Base-by-base conservation (phyloP, 208 protist species). In the Trypanosoma theileri region DNA sequence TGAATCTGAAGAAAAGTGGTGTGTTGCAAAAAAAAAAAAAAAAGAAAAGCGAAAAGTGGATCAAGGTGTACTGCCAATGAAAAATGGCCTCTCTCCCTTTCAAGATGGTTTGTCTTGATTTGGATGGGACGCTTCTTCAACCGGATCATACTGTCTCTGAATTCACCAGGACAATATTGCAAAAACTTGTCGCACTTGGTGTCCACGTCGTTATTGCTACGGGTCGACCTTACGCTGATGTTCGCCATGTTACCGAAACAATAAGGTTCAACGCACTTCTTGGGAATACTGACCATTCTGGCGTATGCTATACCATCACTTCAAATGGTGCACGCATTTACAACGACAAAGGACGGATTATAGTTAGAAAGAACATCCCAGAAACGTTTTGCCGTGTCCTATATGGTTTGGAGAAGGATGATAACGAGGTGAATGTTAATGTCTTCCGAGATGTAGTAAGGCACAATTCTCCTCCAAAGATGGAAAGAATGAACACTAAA, bases 141-240 rank as follows among this genome's bases (percentile, higher is more conserved):
- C n/a, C 46, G 17, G 13, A 69, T 4, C 69, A 71, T 48, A 24
- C 69, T 31, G 56, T 88, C n/a, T 73, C 59, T 35, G 56, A 73
- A n/a, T 14, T 45, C 2, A 84, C 82, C 0, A 77, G 64, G 21
- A 35, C 51, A 1, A 81, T 89, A 21, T 57, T 92, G 17, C 77
- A 80, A 35, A 44, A 82, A 55, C 75, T 94, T 59, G 58, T 85
- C 24, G 71, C 73, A 2, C 62, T 72, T 19, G 89, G 89, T 22
- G 82, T 94, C 19, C 89, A 94, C 71, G 58, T 94, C 16, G 80
- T 94, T 70, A 86, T 94, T 58, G 89, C 84, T 13, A 92, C 89
- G 6, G 89, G 84, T 0, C 85, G 86, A 17, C 84, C 79, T 17
- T 86, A 84, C 70, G 82, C 77, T 13, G 80, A 84, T 53, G 83